Evolutionary conservation across 805 yeast genomes (phyloP).

Genomic region (Cyberlindnera petersonii): DNA sequence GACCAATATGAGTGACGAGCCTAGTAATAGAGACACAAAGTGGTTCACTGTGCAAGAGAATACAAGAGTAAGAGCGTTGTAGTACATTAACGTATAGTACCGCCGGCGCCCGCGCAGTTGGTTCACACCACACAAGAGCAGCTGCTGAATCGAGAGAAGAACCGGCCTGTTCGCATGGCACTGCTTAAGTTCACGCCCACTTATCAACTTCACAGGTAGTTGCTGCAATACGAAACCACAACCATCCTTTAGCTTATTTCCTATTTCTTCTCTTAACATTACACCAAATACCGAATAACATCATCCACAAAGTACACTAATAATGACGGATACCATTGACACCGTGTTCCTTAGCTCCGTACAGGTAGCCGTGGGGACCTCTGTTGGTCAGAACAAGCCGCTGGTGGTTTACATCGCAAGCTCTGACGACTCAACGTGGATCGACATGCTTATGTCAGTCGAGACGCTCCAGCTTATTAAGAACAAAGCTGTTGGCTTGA

Average conservation of each 20-base stretch:
- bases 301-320: neutral
- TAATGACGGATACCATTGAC: slow-evolving; percentile 15
- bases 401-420: slow-evolving; percentile 38
- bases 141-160: too few relatives aligned
- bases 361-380: slow-evolving; percentile 37
- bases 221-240: too few relatives aligned
- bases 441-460: slow-evolving; percentile 18
- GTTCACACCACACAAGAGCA: too few relatives aligned
- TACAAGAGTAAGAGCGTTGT: neutral
- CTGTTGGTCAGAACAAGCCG: slow-evolving; percentile 34
- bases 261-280: too few relatives aligned
- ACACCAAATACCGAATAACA: too few relatives aligned
- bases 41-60: neutral
- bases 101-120: too few relatives aligned
- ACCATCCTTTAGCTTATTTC: too few relatives aligned
- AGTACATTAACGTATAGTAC: too few relatives aligned
- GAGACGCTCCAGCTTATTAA: slow-evolving; percentile 19
- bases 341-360: slow-evolving; percentile 29
- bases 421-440: slow-evolving; percentile 21
- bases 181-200: neutral
- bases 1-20: slow-evolving; percentile 26
- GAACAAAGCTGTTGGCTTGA: slow-evolving; percentile 37
- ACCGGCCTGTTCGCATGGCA: neutral
- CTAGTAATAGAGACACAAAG: neutral
- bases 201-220: too few relatives aligned